Evolutionary conservation across 2,329 filamentous ascomycete species (phyloP).

Genomic region (Cladosporium cucumerinum): DNA sequence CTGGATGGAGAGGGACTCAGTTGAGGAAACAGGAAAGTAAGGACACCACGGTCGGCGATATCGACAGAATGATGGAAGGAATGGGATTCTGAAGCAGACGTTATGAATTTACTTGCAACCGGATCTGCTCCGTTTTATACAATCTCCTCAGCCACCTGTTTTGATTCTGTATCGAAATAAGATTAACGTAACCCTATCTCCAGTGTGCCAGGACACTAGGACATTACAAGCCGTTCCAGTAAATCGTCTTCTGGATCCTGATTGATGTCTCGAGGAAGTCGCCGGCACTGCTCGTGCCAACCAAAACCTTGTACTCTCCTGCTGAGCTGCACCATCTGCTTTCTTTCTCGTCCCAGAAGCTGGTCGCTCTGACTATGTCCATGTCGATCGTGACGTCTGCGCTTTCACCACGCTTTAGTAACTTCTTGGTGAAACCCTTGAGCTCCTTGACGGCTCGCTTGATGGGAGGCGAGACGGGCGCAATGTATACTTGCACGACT

Average conservation of each 20-base stretch:
- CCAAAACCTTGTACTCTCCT: slow-evolving; percentile 62
- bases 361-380: slow-evolving; percentile 57
- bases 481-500: slow-evolving; percentile 66
- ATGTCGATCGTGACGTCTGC: slow-evolving; percentile 56
- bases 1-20: not conserved
- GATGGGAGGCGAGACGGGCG: slow-evolving; percentile 59
- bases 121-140: not conserved
- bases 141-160: not conserved
- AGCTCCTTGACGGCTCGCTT: slow-evolving; percentile 68
- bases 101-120: not conserved
- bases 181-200: not conserved
- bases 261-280: slow-evolving; percentile 11
- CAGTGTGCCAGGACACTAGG: not conserved
- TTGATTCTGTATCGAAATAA: not conserved
- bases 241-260: slow-evolving; percentile 13
- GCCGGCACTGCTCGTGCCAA: slow-evolving; percentile 36
- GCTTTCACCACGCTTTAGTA: slow-evolving; percentile 55
- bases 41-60: not conserved
- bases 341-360: slow-evolving; percentile 68
- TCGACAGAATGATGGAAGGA: not conserved
- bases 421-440: slow-evolving; percentile 65
- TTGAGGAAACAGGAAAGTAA: not conserved
- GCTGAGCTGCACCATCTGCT: slow-evolving; percentile 64
- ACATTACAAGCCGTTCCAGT: slow-evolving; percentile 13
- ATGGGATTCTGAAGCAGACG: not conserved